Percentiles rank a stretch among this genome's conserved stretches.
Evolutionary conservation across 441 rosid genomes (phyloP).

Genomic region (Aleurites moluccanus): DNA sequence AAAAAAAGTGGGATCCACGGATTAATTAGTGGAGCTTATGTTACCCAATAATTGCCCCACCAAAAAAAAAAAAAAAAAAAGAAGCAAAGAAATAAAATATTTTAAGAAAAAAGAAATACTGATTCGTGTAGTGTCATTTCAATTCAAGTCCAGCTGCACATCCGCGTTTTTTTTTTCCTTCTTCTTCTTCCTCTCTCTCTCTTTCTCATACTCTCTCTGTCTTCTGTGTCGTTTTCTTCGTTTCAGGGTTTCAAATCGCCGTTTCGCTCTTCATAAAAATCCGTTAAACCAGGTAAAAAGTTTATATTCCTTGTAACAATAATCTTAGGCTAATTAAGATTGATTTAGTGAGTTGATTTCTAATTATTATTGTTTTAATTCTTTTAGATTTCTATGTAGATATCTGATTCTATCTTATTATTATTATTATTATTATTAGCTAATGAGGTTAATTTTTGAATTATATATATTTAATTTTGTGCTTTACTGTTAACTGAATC

Average conservation of each 20-base stretch:
- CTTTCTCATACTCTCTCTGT: slow-evolving; percentile 9
- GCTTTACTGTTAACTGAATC: not conserved
- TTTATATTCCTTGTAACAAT: not conserved
- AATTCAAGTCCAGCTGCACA: slow-evolving; percentile 8
- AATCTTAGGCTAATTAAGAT: not conserved
- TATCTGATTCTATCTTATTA: not conserved
- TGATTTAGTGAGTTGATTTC: not conserved
- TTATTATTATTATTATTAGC: not conserved
- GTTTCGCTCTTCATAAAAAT: not conserved
- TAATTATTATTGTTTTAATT: not conserved
- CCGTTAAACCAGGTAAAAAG: slow-evolving; percentile 14
- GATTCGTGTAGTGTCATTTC: not conserved
- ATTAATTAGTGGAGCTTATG: slow-evolving; percentile 1
- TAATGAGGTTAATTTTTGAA: not conserved
- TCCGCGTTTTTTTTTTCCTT: slow-evolving; percentile 1
- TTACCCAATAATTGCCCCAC: not conserved
- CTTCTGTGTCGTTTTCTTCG: slow-evolving; percentile 20
- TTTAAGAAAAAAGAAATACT: not conserved
- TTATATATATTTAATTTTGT: too few species aligned
- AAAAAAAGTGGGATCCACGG: slow-evolving; percentile 3
- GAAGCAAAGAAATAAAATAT: not conserved
- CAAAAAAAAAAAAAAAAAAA: not conserved
- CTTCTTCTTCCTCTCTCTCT: not conserved
- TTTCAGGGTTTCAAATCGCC: slow-evolving; percentile 33
- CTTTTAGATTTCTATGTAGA: not conserved